Conservation (phyloP, 225 moss, liverwort and hornwort species). For the Sphagnum contortum region DNA sequence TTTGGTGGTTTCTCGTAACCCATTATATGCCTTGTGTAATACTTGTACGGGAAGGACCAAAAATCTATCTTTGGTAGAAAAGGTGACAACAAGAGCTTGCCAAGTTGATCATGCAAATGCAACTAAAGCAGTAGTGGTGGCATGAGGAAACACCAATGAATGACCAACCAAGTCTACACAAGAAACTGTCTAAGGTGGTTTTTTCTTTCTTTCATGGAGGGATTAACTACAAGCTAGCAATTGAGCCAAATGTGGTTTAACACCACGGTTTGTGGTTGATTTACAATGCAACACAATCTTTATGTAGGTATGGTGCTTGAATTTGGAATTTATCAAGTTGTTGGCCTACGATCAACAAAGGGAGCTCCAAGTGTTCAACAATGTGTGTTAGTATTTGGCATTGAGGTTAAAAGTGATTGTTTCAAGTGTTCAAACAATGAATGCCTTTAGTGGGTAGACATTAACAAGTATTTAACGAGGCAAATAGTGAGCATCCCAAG, state of each 20-base stretch:
- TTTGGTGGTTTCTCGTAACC: neutral
- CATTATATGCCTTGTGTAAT: constrained; percentile 10
- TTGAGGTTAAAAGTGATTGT: constrained; percentile 18
- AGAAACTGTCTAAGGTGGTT: neutral
- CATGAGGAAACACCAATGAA: neutral
- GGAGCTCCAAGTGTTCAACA: constrained; percentile 6
- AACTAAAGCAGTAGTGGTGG: constrained; percentile 3
- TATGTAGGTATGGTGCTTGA: no score
- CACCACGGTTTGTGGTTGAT: no score
- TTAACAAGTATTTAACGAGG: neutral
- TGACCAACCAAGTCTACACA: neutral
- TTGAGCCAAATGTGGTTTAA: no score
- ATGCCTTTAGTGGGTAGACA: neutral
- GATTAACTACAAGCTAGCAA: no score
- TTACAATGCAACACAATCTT: no score
- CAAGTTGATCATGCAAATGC: constrained; percentile 18
- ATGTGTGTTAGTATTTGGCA: constrained; percentile 14
- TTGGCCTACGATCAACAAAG: no score
- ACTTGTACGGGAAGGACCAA: constrained; percentile 33
- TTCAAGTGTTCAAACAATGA: neutral
- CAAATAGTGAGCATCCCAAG: constrained; percentile 3
- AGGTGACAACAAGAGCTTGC: constrained; percentile 77
- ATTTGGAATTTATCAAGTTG: no score
- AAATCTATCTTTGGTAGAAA: constrained; percentile 49
- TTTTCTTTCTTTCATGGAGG: no score